These are phyloP conservation scores for Oryza longistaminata DNA, from an alignment of 176 grass and related monocot genomes.

Conservation along the genomic window DNA sequence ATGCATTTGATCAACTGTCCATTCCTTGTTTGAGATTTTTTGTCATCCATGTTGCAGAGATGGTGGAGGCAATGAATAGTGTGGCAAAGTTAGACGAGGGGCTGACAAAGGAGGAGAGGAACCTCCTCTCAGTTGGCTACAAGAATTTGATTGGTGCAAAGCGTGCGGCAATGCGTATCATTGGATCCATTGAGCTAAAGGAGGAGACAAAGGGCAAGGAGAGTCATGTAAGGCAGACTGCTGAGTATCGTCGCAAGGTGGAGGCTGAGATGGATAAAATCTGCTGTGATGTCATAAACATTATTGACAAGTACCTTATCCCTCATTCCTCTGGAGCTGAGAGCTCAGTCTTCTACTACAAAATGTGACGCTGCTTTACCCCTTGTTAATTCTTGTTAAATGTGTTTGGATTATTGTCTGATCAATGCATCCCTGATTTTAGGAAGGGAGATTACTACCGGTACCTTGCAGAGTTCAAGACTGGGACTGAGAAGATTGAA, in stretches of 20 bases:
- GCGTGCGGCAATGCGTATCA: conserved; percentile 54
- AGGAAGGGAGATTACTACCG: conserved; percentile 80
- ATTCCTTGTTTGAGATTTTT: background rate
- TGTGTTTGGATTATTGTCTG: background rate
- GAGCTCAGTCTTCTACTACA: conserved; percentile 66
- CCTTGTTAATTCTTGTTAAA: background rate
- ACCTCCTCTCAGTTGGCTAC: conserved; percentile 67
- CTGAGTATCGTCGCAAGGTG: conserved; percentile 47
- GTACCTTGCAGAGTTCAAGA: conserved; percentile 67
- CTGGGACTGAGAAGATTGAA: conserved; percentile 46
- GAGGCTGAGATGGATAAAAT: conserved; percentile 58
- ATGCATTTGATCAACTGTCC: background rate
- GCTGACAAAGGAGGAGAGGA: conserved; percentile 64
- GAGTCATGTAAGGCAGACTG: conserved; percentile 39
- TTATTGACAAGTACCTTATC: conserved; percentile 64
- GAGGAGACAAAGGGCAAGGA: conserved; percentile 63
- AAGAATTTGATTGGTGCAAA: conserved; percentile 58
- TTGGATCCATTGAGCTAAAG: conserved; percentile 53
- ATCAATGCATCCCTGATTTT: conserved; percentile 23
- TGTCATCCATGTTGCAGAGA: conserved; percentile 38
- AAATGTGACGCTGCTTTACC: conserved; percentile 48
- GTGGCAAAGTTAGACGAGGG: conserved; percentile 53
- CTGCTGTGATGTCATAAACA: conserved; percentile 52
- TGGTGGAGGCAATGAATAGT: conserved; percentile 68
- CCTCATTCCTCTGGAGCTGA: conserved; percentile 51